These are phyloP conservation scores for Vanrija pseudolonga DNA, from an alignment of 1,284 basidiomycete genomes.

Conservation along the genomic window DNA sequence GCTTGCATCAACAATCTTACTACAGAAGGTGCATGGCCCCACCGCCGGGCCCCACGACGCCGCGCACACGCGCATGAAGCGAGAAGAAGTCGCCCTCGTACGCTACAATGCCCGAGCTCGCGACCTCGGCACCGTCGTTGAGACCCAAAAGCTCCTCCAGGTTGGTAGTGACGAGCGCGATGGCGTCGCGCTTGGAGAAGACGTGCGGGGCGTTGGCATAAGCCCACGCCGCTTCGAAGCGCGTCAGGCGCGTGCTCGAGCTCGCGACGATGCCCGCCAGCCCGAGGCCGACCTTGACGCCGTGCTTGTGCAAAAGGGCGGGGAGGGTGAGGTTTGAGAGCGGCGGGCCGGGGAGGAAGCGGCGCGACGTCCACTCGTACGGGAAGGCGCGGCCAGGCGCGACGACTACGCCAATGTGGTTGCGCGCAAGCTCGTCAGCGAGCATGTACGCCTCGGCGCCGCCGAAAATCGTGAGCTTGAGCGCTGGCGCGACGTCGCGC, in stretches of 20 bases:
- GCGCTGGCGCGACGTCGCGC: conserved; percentile 59
- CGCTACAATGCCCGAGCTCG: conserved; percentile 61
- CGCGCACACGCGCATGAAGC: conserved; percentile 33
- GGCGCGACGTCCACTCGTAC: conserved; percentile 62
- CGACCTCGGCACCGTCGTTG: conserved; percentile 23
- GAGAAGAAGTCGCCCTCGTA: conserved; percentile 52
- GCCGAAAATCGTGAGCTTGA: conserved; percentile 58
- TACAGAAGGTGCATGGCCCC: conserved; percentile 26
- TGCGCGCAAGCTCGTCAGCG: conserved; percentile 66
- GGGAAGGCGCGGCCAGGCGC: conserved; percentile 61
- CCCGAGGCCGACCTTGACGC: conserved; percentile 71
- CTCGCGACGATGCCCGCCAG: conserved; percentile 55
- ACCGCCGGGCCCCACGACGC: conserved; percentile 24
- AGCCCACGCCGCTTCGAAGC: conserved; percentile 70
- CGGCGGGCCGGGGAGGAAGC: conserved; percentile 71
- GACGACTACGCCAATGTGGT: conserved; percentile 70
- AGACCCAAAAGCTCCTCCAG: conserved; percentile 65
- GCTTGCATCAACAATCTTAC: not conserved
- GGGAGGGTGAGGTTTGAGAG: conserved; percentile 64
- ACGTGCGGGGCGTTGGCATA: conserved; percentile 50
- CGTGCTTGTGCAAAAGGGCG: conserved; percentile 59
- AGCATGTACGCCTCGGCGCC: conserved; percentile 65
- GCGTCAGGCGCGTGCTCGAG: conserved; percentile 63
- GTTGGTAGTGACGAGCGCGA: conserved; percentile 62
- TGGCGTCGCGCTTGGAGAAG: conserved; percentile 56